Evolutionary conservation across 148 eudicot genomes (phyloP).

Genomic region (Silene latifolia): DNA sequence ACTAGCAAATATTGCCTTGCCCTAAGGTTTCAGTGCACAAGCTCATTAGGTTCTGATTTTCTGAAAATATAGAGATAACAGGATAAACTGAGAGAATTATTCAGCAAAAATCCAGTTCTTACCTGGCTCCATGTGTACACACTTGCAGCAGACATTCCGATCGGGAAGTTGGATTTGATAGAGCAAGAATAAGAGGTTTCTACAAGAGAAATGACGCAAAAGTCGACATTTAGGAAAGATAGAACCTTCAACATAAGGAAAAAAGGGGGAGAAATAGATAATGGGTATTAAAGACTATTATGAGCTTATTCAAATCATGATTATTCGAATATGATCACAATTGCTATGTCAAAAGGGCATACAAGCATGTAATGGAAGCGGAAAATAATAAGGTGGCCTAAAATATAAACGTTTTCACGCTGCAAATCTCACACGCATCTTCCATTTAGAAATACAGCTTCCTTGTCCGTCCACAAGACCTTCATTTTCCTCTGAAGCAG

Average conservation of each 20-base stretch:
- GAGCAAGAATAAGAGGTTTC: constrained; percentile 91
- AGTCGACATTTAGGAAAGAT: background rate
- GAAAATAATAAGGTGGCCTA: background rate
- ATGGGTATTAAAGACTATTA: constrained; percentile 27
- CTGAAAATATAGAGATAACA: background rate
- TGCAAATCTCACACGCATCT: background rate
- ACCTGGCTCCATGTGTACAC: constrained; percentile 93
- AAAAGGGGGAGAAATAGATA: constrained; percentile 11
- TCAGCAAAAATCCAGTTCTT: constrained; percentile 15
- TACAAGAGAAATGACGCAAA: constrained; percentile 26
- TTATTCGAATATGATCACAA: too few relatives aligned
- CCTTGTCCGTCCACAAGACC: background rate
- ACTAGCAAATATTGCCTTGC: constrained; percentile 74
- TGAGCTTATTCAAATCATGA: too few relatives aligned
- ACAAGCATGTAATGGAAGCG: background rate
- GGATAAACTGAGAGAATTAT: background rate
- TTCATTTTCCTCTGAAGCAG: constrained; percentile 35
- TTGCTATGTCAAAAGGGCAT: background rate
- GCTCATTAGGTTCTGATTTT: constrained; percentile 3
- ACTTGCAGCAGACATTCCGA: constrained; percentile 91
- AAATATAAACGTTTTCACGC: background rate
- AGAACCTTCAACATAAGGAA: background rate
- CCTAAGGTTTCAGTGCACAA: constrained; percentile 35
- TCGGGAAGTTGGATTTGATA: constrained; percentile 91
- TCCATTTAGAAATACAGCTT: background rate